Percentiles rank a stretch among this genome's conserved stretches.
Evolutionary conservation across 2,329 filamentous ascomycete species (phyloP).

Genomic region (Botrytis sinoallii): DNA sequence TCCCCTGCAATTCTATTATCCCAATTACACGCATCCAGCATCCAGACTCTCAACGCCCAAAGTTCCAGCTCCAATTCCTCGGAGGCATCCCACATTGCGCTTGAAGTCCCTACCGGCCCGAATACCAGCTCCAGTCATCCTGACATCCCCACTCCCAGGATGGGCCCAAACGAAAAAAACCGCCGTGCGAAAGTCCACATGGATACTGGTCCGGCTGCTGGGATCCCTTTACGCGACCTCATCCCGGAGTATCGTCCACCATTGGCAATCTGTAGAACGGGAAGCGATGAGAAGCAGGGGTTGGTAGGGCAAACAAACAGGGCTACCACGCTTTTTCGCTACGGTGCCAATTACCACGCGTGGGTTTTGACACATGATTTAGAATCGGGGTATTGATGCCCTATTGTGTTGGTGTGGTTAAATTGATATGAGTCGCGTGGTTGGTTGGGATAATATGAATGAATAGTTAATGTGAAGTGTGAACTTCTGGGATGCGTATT

Average conservation of each 20-base stretch:
- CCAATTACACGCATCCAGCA: background rate
- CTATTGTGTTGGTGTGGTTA: background rate
- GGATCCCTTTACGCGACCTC: background rate
- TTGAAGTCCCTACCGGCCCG: background rate
- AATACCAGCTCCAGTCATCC: background rate
- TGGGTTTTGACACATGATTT: background rate
- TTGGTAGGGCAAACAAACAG: background rate
- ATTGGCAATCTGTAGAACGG: background rate
- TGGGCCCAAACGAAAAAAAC: background rate
- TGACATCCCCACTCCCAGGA: background rate
- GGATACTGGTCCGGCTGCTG: background rate
- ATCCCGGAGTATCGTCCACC: background rate
- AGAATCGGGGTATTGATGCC: background rate
- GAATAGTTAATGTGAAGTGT: background rate
- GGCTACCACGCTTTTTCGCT: constrained; percentile 6
- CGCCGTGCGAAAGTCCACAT: background rate
- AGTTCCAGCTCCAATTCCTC: background rate
- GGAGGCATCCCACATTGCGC: background rate
- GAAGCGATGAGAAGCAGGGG: background rate
- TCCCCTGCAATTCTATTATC: background rate
- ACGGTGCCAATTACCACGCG: background rate
- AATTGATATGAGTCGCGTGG: background rate
- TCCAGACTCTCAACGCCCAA: constrained; percentile 1
- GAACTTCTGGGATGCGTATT: background rate
- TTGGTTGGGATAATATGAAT: background rate